These are phyloP conservation scores for Triticum urartu DNA, from an alignment of 176 grass and related monocot species.

Conservation along the genomic window DNA sequence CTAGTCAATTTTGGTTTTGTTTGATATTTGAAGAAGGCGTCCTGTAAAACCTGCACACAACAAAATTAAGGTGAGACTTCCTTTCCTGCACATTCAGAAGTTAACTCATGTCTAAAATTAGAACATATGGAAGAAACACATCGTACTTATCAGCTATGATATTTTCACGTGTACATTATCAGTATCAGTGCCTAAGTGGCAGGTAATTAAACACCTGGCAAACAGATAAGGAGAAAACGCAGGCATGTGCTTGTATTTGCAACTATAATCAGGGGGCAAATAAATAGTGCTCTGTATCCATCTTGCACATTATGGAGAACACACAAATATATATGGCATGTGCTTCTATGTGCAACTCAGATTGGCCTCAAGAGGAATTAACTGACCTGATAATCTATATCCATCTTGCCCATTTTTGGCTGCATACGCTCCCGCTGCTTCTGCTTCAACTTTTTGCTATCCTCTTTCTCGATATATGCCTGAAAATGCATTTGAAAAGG, in stretches of 20 bases:
- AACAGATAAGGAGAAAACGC: background rate
- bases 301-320: background rate
- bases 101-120: background rate
- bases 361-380: no score
- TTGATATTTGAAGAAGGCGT: conserved; percentile 99
- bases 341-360: no score
- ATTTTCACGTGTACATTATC: background rate
- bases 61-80: conserved; percentile 7
- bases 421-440: no score
- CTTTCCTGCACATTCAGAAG: background rate
- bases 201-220: background rate
- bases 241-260: no score
- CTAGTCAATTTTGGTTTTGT: conserved; percentile 88
- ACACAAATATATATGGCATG: background rate
- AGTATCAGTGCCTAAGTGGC: background rate
- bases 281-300: background rate
- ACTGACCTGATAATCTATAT: no score
- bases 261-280: background rate
- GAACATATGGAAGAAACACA: background rate
- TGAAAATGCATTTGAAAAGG: no score
- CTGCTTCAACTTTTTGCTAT: no score
- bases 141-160: background rate
- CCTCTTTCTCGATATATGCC: no score
- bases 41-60: conserved; percentile 68
- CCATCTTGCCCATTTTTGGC: no score